A percentile compares a stretch with the other conserved stretches of the same genome.
Conservation (phyloP, 164 flowering plant genomes). For the Sedum album region DNA sequence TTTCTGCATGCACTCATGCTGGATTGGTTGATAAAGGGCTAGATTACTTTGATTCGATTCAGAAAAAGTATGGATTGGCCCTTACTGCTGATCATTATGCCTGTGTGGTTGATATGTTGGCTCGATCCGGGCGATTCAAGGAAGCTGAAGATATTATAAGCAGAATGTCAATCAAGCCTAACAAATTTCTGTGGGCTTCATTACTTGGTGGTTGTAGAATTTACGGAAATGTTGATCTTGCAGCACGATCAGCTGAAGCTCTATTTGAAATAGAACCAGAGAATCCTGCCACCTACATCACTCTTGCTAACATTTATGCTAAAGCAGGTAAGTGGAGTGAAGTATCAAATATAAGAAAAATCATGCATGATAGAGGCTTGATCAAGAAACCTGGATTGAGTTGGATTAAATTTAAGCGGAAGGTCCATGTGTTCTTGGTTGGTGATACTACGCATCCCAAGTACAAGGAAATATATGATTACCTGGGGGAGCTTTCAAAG, state of each 20-base stretch:
- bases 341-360: conserved; percentile 20
- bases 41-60: conserved; percentile 24
- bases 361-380: conserved; percentile 22
- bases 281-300: conserved; percentile 30
- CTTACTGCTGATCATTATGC: conserved; percentile 33
- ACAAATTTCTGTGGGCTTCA: conserved; percentile 31
- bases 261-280: conserved; percentile 30
- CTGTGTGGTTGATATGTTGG: conserved; percentile 30
- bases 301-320: conserved; percentile 30
- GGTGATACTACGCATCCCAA: conserved; percentile 29
- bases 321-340: conserved; percentile 27
- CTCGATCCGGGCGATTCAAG: conserved; percentile 28
- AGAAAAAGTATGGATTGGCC: conserved; percentile 17
- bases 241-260: conserved; percentile 23
- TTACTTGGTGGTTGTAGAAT: conserved; percentile 38
- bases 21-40: conserved; percentile 34
- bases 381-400: conserved; percentile 28
- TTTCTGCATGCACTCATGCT: conserved; percentile 35
- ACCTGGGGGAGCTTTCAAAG: conserved; percentile 18
- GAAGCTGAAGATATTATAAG: conserved; percentile 27
- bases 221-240: conserved; percentile 27
- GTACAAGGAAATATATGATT: conserved; percentile 19
- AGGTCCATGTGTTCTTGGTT: conserved; percentile 23
- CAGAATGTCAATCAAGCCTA: conserved; percentile 27
- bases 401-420: conserved; percentile 26